Base-by-base conservation (phyloP, 2,329 filamentous ascomycete genomes). In the Sporothrix dimorphospora region DNA sequence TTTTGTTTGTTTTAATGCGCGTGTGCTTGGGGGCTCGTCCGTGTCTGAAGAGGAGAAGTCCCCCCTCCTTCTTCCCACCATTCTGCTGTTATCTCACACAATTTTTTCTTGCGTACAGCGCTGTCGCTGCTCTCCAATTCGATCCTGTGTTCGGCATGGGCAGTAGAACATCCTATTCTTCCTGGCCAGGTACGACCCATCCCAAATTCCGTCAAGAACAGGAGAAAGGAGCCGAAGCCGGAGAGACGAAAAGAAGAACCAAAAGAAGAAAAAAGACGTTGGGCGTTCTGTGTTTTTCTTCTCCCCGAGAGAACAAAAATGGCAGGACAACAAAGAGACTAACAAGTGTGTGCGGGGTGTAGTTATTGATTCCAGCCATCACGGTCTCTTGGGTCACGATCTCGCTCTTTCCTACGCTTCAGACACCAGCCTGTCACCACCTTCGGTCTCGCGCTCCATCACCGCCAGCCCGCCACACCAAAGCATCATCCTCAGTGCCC, bases 391-490 rank as follows among this genome's bases (percentile, higher is more conserved):
- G 40, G 80, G 81, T 63, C 82, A 84, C 74, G 84, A 86, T 69
- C 77, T 87, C 45, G 24, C 63, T 24, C 77, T 81, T 57, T 81
- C 83, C n/a, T 83, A 88, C 77, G 80, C 81, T 49, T 85, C 86
- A 30, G 87, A 87, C 72, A 80, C 82, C 73, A 87, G 85, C 79
- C 79, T 87, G 65, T 86, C 85, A 27, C 85, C 86, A 47, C 84
- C 85, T 30, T 83, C 80, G 72, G 81, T 80, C 49, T 83, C 86
- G 34, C 82, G 85, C 79, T 89, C 87, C 27, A 80, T 85, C 65
- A 88, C 88, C 51, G 85, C 85, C 27, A 91, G 88, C 79, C 88
- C 88, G 34, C 87, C 88, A 6, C 84, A 85, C 74, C 57, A 51
- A 27, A 42, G 45, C 34, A 80, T 81, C 61, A 82, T 81, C 49